Evolutionary conservation across 176 grass and related monocot species (phyloP).

Genomic region (Tuctoria greenei): DNA sequence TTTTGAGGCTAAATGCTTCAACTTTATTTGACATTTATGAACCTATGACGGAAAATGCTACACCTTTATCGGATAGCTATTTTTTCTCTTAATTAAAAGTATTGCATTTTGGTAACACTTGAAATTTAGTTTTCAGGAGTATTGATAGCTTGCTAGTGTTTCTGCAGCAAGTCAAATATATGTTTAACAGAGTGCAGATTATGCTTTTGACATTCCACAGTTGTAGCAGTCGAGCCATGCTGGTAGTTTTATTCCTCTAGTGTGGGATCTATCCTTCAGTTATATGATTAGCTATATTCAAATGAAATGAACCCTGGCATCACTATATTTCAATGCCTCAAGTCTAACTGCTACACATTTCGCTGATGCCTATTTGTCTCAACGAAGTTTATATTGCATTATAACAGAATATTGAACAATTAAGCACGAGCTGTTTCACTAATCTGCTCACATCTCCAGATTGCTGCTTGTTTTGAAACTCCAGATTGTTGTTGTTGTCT

Average conservation of each 20-base stretch:
- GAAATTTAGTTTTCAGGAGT: not conserved
- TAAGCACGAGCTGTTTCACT: not conserved
- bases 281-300: not conserved
- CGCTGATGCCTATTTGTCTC: not conserved
- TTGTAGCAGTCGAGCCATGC: not conserved
- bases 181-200: not conserved
- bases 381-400: not conserved
- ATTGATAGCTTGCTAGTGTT: not conserved
- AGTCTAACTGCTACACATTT: not conserved
- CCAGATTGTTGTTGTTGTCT: not conserved
- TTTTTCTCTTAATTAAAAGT: not conserved
- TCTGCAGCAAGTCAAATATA: constrained; percentile 7
- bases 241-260: not conserved
- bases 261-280: not conserved
- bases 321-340: not conserved
- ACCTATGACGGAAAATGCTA: not conserved
- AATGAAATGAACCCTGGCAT: not conserved
- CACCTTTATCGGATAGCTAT: constrained; percentile 3
- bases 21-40: not conserved
- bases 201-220: not conserved
- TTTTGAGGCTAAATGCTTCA: not conserved
- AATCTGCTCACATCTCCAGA: not conserved
- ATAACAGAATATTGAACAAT: not conserved
- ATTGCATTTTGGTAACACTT: not conserved
- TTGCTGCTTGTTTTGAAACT: not conserved